Conservation (phyloP, 345 rosid genomes). For the Toxicodendron radicans region DNA sequence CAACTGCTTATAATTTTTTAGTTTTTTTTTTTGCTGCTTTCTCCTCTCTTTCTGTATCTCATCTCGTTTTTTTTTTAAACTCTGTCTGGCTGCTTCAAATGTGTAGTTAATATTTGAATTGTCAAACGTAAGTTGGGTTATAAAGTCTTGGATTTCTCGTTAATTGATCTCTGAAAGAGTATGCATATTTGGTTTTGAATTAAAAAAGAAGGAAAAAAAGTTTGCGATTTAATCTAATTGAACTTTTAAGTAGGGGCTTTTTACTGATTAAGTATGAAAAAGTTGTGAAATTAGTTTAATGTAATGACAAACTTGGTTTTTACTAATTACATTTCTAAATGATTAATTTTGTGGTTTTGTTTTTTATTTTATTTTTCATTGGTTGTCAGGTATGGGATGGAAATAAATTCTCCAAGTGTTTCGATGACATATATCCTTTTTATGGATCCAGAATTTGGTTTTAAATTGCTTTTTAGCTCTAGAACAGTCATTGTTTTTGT, state of each 20-base stretch:
- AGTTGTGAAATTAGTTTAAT: not conserved
- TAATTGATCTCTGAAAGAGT: not conserved
- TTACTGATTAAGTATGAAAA: not conserved
- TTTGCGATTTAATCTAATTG: not conserved
- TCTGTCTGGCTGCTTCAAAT: not conserved
- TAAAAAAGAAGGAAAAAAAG: not conserved
- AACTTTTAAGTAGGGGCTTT: not conserved
- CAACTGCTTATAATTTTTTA: not conserved
- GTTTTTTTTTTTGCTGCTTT: not conserved
- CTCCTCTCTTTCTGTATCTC: not conserved
- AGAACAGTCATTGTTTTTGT: not conserved
- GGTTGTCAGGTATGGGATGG: slow-evolving; percentile 62
- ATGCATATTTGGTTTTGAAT: not conserved
- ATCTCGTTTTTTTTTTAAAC: not conserved
- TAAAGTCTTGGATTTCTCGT: slow-evolving; percentile 1
- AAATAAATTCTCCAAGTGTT: slow-evolving; percentile 45
- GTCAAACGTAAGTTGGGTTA: not conserved
- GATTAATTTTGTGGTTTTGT: not conserved
- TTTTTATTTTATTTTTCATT: not conserved
- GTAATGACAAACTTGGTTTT: not conserved
- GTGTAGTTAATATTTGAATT: not conserved
- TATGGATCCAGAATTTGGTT: not conserved
- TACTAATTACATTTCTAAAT: not conserved
- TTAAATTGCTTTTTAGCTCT: not conserved
- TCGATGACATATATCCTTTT: slow-evolving; percentile 61